A percentile compares a stretch with the other conserved stretches of the same genome.
These are phyloP conservation scores for Protomyces inouyei DNA, from an alignment of 1,139 yeast genomes.

Conservation along the genomic window DNA sequence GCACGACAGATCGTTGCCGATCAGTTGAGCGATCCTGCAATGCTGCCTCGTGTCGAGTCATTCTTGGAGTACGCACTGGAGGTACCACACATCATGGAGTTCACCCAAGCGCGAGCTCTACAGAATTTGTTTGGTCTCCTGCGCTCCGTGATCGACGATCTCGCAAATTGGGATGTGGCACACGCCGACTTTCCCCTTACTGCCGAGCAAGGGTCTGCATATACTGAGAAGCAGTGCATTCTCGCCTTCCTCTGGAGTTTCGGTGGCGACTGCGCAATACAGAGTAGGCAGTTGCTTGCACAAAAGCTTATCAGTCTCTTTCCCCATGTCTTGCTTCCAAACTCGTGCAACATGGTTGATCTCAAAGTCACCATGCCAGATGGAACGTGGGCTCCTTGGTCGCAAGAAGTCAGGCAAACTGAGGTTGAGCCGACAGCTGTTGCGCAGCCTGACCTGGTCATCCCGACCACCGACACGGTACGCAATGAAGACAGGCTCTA, in stretches of 20 bases:
- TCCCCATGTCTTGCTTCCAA: slow-evolving; percentile 24
- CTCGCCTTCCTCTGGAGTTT: slow-evolving; percentile 63
- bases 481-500: slow-evolving; percentile 61
- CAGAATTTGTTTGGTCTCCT: slow-evolving; percentile 42
- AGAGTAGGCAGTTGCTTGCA: slow-evolving; percentile 44
- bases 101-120: slow-evolving; percentile 44
- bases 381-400: slow-evolving; percentile 51
- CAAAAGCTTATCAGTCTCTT: slow-evolving; percentile 39
- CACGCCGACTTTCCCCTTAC: slow-evolving; percentile 36
- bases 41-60: not conserved
- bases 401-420: slow-evolving; percentile 44
- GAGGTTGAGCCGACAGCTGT: slow-evolving; percentile 64
- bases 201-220: slow-evolving; percentile 36
- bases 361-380: slow-evolving; percentile 48
- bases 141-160: slow-evolving; percentile 34
- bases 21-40: not conserved
- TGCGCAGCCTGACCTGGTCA: slow-evolving; percentile 56
- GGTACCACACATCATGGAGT: slow-evolving; percentile 54
- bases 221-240: slow-evolving; percentile 43
- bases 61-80: slow-evolving; percentile 35
- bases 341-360: slow-evolving; percentile 40
- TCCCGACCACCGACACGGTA: slow-evolving; percentile 76
- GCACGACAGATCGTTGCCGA: not conserved
- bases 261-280: slow-evolving; percentile 53
- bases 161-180: slow-evolving; percentile 33